phyloP scores from a whole-genome alignment of 208 protist species.

The Ichthyophonus hoferi region DNA sequence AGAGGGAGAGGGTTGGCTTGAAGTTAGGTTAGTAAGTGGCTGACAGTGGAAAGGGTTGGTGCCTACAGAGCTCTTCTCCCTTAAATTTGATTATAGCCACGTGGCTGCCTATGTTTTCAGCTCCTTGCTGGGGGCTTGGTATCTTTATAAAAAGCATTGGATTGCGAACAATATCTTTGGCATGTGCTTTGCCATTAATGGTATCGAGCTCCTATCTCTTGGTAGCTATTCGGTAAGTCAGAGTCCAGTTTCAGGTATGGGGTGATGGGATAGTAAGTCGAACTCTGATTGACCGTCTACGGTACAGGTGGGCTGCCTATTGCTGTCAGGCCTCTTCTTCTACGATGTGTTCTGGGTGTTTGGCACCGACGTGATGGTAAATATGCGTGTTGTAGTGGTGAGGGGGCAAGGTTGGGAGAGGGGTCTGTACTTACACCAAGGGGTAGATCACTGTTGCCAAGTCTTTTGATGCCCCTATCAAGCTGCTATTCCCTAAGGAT shows the following conservation, averaged over 20 bases:
- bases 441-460: slow-evolving; percentile 73
- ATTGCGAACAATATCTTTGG: slow-evolving; percentile 85
- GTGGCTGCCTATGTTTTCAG: neutral
- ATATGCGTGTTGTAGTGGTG: neutral
- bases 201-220: slow-evolving; percentile 54
- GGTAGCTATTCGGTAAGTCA: slow-evolving; percentile 39
- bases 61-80: slow-evolving; percentile 23
- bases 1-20: neutral
- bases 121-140: slow-evolving; percentile 42
- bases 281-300: neutral
- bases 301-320: slow-evolving; percentile 65
- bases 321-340: slow-evolving; percentile 83
- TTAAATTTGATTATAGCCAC: slow-evolving; percentile 26
- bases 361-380: slow-evolving; percentile 75
- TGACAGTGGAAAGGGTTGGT: neutral
- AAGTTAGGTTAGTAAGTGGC: neutral
- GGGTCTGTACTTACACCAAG: neutral
- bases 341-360: slow-evolving; percentile 98
- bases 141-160: slow-evolving; percentile 78
- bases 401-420: neutral
- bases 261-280: slow-evolving; percentile 26
- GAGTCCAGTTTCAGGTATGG: neutral
- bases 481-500: slow-evolving; percentile 81
- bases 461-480: slow-evolving; percentile 87
- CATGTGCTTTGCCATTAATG: slow-evolving; percentile 76